phyloP scores from a whole-genome alignment of 2,329 filamentous ascomycete species.

The Fusarium mundagurra region DNA sequence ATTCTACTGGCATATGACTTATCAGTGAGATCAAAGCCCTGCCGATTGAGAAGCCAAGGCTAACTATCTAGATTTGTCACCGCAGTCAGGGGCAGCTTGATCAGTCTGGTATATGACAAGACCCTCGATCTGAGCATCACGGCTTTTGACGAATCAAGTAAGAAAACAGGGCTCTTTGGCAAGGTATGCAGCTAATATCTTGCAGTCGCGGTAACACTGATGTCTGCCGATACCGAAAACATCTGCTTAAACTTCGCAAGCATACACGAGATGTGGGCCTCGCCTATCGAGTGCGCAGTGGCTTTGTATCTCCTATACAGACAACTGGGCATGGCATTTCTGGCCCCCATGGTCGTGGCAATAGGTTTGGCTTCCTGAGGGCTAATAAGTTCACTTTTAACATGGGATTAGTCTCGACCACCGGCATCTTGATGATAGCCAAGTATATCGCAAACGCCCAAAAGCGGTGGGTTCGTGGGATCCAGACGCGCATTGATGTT shows the following conservation, averaged over 20 bases:
- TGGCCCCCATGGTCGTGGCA: conserved; percentile 5
- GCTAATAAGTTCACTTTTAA: background rate
- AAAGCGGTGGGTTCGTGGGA: conserved; percentile 18
- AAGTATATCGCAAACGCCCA: conserved; percentile 19
- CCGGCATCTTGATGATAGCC: conserved; percentile 7
- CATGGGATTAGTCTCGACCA: background rate
- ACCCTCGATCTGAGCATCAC: conserved; percentile 16
- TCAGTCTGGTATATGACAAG: conserved; percentile 10
- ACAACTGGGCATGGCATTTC: conserved; percentile 12
- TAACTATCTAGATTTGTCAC: conserved; percentile 3
- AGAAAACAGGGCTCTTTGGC: background rate
- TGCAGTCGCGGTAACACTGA: conserved; percentile 11
- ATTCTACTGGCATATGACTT: conserved; percentile 16
- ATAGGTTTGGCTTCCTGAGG: background rate
- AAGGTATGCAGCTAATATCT: background rate
- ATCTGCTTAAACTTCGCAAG: conserved; percentile 10
- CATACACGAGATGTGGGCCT: conserved; percentile 23
- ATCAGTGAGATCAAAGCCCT: background rate
- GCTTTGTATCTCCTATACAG: conserved; percentile 13
- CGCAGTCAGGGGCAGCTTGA: conserved; percentile 3
- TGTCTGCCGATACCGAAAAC: conserved; percentile 19
- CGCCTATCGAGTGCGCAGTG: conserved; percentile 11
- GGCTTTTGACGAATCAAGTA: conserved; percentile 15
- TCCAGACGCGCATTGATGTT: conserved; percentile 20
- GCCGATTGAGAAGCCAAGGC: background rate